These are phyloP conservation scores for Sarcomyxa edulis DNA, from an alignment of 768 basidiomycete genomes.

Conservation along the genomic window DNA sequence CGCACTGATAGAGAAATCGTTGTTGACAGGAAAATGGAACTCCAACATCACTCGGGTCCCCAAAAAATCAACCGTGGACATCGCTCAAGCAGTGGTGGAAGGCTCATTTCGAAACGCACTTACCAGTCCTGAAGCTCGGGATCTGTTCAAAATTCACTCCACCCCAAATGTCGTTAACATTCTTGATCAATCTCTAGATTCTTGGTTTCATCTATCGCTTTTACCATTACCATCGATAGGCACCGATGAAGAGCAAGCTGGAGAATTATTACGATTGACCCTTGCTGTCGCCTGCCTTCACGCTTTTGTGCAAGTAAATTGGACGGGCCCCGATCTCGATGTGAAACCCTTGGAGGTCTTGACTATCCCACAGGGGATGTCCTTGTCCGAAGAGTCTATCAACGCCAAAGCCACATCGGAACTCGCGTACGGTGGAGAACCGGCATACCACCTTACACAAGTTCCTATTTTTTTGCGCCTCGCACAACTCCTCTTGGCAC, in stretches of 20 bases:
- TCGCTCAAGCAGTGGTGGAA: slow-evolving; percentile 52
- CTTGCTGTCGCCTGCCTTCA: slow-evolving; percentile 80
- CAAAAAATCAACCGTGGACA: slow-evolving; percentile 20
- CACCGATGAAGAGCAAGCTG: slow-evolving; percentile 28
- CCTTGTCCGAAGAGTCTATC: slow-evolving; percentile 43
- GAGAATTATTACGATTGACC: slow-evolving; percentile 54
- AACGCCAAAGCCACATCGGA: slow-evolving; percentile 66
- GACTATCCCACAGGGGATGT: slow-evolving; percentile 18
- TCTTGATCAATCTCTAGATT: slow-evolving; percentile 19
- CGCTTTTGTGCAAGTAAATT: slow-evolving; percentile 89
- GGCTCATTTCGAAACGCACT: slow-evolving; percentile 54
- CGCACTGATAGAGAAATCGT: slow-evolving; percentile 43
- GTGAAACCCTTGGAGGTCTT: slow-evolving; percentile 44
- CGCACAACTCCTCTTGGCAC: slow-evolving; percentile 62
- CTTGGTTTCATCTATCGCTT: slow-evolving; percentile 32
- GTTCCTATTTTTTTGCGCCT: slow-evolving; percentile 67
- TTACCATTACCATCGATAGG: slow-evolving; percentile 10
- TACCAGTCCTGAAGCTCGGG: slow-evolving; percentile 37
- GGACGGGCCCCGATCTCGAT: slow-evolving; percentile 89
- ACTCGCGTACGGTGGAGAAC: slow-evolving; percentile 85
- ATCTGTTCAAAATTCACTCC: slow-evolving; percentile 29
- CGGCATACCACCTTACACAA: slow-evolving; percentile 87
- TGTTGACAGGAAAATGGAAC: slow-evolving; percentile 49
- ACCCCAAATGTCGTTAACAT: slow-evolving; percentile 8
- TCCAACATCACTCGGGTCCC: slow-evolving; percentile 13